Evolutionary conservation across 1,284 basidiomycete genomes (phyloP).

Genomic region (Rhizoctonia solani): DNA sequence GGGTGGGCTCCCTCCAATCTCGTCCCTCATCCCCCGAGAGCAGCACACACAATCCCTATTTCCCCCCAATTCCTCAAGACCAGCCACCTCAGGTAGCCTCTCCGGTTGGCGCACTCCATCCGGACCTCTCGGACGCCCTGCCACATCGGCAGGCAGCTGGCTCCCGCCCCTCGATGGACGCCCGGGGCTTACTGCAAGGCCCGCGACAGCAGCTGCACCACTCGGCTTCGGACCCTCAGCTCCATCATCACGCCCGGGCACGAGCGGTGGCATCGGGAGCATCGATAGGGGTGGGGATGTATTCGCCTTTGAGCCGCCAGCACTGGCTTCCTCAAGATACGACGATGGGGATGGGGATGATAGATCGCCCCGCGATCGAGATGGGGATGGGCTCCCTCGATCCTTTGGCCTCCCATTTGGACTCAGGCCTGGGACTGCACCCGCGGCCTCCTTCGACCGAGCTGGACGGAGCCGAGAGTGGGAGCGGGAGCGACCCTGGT

Average conservation of each 20-base stretch:
- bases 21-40: conserved; percentile 35
- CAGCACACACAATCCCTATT: conserved; percentile 37
- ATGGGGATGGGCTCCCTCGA: background rate
- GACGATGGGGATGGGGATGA: conserved; percentile 7
- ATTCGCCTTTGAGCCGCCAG: conserved; percentile 35
- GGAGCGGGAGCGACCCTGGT: conserved; percentile 33
- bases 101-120: conserved; percentile 13
- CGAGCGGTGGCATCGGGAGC: conserved; percentile 3
- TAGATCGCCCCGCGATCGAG: background rate
- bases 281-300: conserved; percentile 24
- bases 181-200: conserved; percentile 2
- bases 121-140: conserved; percentile 1
- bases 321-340: conserved; percentile 32
- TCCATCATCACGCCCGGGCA: conserved; percentile 30
- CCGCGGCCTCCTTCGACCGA: conserved; percentile 35
- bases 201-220: conserved; percentile 32
- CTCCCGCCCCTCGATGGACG: conserved; percentile 30
- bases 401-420: conserved; percentile 30
- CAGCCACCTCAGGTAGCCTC: conserved; percentile 28
- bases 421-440: conserved; percentile 33
- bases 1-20: conserved; percentile 36
- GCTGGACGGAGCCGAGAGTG: conserved; percentile 32
- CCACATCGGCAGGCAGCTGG: background rate
- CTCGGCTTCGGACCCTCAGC: conserved; percentile 34
- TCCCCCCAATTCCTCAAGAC: conserved; percentile 34